phyloP scores from a whole-genome alignment of 2,329 filamentous ascomycete species.

The Lachnellula occidentalis region DNA sequence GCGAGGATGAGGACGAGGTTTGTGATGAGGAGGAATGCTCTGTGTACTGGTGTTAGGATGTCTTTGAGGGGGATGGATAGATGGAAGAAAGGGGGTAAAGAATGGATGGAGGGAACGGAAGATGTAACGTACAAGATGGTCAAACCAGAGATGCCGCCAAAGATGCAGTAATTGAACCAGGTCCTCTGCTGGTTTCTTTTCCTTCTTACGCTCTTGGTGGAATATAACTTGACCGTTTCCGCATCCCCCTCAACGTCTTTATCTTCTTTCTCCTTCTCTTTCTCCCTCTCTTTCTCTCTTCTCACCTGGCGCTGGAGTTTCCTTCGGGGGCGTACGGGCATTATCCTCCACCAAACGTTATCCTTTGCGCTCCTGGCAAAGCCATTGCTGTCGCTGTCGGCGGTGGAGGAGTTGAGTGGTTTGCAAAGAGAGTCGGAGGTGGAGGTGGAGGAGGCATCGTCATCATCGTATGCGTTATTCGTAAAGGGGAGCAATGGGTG shows the following conservation, averaged over 20 bases:
- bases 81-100: background rate
- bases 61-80: background rate
- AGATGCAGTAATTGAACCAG: conserved; percentile 30
- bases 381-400: conserved; percentile 10
- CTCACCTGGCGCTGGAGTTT: background rate
- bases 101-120: background rate
- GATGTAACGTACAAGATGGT: conserved; percentile 32
- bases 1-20: conserved; percentile 31
- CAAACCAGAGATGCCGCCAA: conserved; percentile 34
- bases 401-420: conserved; percentile 5
- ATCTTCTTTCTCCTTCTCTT: background rate
- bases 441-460: background rate
- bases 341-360: background rate
- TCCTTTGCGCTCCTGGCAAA: conserved; percentile 1
- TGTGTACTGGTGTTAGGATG: conserved; percentile 10
- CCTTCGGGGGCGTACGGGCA: conserved; percentile 7
- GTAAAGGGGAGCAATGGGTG: background rate
- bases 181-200: conserved; percentile 9
- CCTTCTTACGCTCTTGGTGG: too few species aligned
- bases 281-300: too few species aligned
- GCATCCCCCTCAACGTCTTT: background rate
- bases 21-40: conserved; percentile 32
- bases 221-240: background rate
- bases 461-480: background rate
- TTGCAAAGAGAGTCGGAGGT: background rate